Conservation (phyloP, 768 basidiomycete genomes). For the Candolleomyces efflorescens region DNA sequence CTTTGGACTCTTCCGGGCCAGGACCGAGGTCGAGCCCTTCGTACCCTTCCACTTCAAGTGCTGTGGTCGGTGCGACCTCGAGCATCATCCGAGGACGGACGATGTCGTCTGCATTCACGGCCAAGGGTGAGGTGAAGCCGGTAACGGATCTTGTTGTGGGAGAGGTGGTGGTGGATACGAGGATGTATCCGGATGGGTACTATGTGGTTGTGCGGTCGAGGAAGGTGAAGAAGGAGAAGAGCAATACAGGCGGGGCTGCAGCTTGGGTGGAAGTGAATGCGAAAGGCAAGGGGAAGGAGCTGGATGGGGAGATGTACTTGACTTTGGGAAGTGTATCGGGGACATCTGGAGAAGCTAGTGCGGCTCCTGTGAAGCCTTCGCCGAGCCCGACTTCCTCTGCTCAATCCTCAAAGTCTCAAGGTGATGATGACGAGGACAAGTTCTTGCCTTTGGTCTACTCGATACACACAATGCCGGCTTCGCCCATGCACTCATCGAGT, state of each 20-base stretch:
- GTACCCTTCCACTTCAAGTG: not conserved
- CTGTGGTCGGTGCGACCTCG: not conserved
- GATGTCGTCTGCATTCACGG: constrained; percentile 42
- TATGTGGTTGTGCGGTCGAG: constrained; percentile 42
- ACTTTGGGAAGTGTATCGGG: not conserved
- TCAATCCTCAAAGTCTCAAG: not conserved
- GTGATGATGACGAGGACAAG: constrained; percentile 14
- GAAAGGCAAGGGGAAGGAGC: constrained; percentile 8
- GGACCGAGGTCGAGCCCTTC: not conserved
- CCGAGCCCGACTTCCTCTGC: not conserved
- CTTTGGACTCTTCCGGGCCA: not conserved
- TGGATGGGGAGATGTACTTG: not conserved
- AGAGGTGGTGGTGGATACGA: constrained; percentile 79
- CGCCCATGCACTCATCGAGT: constrained; percentile 73
- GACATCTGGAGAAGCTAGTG: not conserved
- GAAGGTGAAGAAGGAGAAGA: constrained; percentile 21
- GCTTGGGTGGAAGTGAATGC: constrained; percentile 7
- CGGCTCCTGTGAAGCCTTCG: not conserved
- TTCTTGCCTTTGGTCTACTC: constrained; percentile 53
- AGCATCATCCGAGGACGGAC: constrained; percentile 7
- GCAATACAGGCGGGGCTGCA: constrained; percentile 1
- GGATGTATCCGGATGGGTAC: constrained; percentile 77
- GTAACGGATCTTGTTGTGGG: constrained; percentile 70
- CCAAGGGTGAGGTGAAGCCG: constrained; percentile 56
- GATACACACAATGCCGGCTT: constrained; percentile 76